A percentile compares a stretch with the other conserved stretches of the same genome.
Conservation (phyloP, 805 yeast species). For the Diddensiella santjacobensis region DNA sequence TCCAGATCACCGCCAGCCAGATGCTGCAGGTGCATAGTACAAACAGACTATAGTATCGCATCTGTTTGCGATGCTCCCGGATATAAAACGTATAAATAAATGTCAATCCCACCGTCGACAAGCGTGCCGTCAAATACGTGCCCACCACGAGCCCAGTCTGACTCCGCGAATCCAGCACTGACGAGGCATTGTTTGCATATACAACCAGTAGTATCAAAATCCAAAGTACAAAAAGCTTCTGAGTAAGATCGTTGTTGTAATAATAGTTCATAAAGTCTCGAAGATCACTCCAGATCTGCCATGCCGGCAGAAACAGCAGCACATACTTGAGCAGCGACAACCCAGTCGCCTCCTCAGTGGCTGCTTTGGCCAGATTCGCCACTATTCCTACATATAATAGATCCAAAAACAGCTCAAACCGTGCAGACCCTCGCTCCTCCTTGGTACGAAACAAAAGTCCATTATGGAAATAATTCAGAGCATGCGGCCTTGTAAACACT, state of each 20-base stretch:
- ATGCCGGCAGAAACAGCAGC: conserved; percentile 53
- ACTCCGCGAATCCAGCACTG: conserved; percentile 35
- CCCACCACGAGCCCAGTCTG: conserved; percentile 43
- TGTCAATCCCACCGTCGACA: conserved; percentile 36
- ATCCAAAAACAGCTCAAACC: conserved; percentile 58
- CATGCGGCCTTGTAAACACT: conserved; percentile 42
- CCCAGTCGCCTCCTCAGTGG: conserved; percentile 49
- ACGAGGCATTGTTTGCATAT: conserved; percentile 47
- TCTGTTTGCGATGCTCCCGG: conserved; percentile 47
- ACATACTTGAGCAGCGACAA: conserved; percentile 45
- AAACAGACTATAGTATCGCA: conserved; percentile 38
- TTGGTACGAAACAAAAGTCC: conserved; percentile 54
- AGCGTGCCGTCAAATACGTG: conserved; percentile 47
- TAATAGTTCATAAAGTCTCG: conserved; percentile 62
- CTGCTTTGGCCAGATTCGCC: conserved; percentile 53
- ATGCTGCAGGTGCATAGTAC: conserved; percentile 37
- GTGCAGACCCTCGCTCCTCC: conserved; percentile 50
- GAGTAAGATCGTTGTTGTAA: conserved; percentile 57
- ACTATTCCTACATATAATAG: conserved; percentile 62
- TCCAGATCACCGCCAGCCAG: conserved; percentile 53
- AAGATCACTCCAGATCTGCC: conserved; percentile 62
- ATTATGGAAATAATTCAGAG: conserved; percentile 56
- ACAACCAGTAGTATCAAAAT: conserved; percentile 46
- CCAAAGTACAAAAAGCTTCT: conserved; percentile 52
- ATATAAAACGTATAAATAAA: conserved; percentile 42